A percentile compares a stretch with the other conserved stretches of the same genome.
phyloP scores from a whole-genome alignment of 1,284 basidiomycete species.

The Cutaneotrichosporon dermatis region DNA sequence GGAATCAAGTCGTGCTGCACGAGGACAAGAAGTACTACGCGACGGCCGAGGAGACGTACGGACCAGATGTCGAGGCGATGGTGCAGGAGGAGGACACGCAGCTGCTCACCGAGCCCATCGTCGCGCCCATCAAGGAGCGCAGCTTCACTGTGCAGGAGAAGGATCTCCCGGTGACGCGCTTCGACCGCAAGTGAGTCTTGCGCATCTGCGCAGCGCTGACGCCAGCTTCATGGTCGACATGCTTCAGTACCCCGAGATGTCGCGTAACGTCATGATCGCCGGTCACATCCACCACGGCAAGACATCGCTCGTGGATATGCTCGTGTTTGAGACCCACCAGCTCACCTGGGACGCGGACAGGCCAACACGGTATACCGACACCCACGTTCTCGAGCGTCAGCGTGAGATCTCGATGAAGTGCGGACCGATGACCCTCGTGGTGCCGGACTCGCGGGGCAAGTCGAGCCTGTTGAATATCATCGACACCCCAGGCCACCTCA shows the following conservation, averaged over 20 bases:
- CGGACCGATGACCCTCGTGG: conserved; percentile 88
- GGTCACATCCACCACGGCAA: conserved; percentile 98
- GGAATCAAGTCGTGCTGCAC: conserved; percentile 83
- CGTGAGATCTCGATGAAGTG: conserved; percentile 95
- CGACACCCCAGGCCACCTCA: conserved; percentile 97
- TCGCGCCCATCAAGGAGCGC: conserved; percentile 88
- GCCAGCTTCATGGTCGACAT: conserved; percentile 84
- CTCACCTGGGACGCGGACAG: conserved; percentile 86
- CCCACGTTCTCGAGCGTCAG: conserved; percentile 79
- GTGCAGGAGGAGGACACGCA: conserved; percentile 99
- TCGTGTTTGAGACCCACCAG: conserved; percentile 94
- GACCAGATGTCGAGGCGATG: conserved; percentile 87
- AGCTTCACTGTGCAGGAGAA: conserved; percentile 91
- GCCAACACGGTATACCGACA: conserved; percentile 92
- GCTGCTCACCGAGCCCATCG: conserved; percentile 88
- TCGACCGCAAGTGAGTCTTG: conserved; percentile 92
- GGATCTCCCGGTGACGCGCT: conserved; percentile 85
- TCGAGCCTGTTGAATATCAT: conserved; percentile 89
- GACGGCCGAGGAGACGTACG: conserved; percentile 86
- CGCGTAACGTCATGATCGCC: conserved; percentile 89
- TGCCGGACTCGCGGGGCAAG: conserved; percentile 83
- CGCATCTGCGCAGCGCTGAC: no score
- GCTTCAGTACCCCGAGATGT: conserved; percentile 88
- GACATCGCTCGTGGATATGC: conserved; percentile 93
- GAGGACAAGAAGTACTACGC: conserved; percentile 99